Evolutionary conservation across 2,329 filamentous ascomycete genomes (phyloP), one percentile per base, ranked within the genome.

Genomic region (Cladosporium sp.): DNA sequence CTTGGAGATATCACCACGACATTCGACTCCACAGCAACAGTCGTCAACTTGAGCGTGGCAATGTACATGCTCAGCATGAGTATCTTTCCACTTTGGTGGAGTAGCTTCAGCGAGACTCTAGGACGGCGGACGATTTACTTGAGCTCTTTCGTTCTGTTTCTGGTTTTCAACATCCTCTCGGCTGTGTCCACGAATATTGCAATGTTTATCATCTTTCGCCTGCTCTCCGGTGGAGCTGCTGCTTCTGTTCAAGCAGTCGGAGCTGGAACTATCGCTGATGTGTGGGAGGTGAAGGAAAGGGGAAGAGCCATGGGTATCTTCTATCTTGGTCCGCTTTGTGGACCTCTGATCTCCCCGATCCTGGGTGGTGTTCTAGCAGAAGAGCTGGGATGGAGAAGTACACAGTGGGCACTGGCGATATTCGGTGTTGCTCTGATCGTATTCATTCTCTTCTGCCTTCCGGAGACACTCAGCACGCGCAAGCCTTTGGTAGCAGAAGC

Each of bases 1-100:
- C 77, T 93, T 2, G 72, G 77, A 1, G 72, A 84, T 36, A 79
- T 93, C 50, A 71, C 83, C 0, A 61, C 62, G 3, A 81, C 86
- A 18, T 73, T 93, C 38, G 57, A 83, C 56, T 76, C 82, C 11
- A 78, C 78, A 0, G 68, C 79, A 12, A 85, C 86, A 1, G 71
- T 88, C 13, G 82, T 84, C 49, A 94, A 93, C 65, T 63, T 93
- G 51, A 84, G 84, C 0, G 79, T 93, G 0, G 85, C 88, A 0
- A 68, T 92, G 51, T 93, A 91, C 65, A 89, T 93, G 86, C 74
- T 93, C 4, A 74, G 79, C 58, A 65, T 93, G 86, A 80, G 83
- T 49, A 88, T 93, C 38, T 92, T 90, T 57, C 88, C 88, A 0
- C 74, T 94, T 0, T 93, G 88, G 88, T 93, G 86, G 86, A 88